These are phyloP conservation scores for Notholithocarpus densiflorus DNA, from an alignment of 306 rosid species.

Conservation along the genomic window DNA sequence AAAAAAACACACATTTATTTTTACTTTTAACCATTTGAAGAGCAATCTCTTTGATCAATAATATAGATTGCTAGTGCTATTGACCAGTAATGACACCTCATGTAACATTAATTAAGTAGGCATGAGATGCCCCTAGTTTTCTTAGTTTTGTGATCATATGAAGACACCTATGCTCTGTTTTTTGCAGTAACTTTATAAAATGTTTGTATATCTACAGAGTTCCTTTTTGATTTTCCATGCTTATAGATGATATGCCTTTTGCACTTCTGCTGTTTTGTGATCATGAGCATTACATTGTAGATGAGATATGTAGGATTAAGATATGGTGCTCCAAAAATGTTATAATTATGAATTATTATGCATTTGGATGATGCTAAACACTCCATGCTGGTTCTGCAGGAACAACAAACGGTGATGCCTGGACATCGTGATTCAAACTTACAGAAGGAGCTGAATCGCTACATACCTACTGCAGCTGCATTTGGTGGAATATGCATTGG, in stretches of 20 bases:
- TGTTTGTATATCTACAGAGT: not conserved
- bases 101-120: not conserved
- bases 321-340: not conserved
- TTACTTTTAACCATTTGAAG: not conserved
- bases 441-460: slow-evolving; percentile 56
- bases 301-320: not conserved
- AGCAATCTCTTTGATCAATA: not conserved
- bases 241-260: not conserved
- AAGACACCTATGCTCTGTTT: not conserved
- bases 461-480: slow-evolving; percentile 67
- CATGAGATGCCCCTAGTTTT: not conserved
- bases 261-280: not conserved
- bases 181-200: not conserved
- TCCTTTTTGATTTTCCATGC: not conserved
- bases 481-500: slow-evolving; percentile 75
- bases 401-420: slow-evolving; percentile 75
- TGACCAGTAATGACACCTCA: not conserved
- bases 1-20: not conserved
- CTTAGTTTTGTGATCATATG: not conserved
- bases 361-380: not conserved
- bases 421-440: slow-evolving; percentile 65
- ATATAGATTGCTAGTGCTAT: not conserved
- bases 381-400: slow-evolving; percentile 33
- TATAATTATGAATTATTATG: not conserved
- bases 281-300: not conserved